Conservation (phyloP, 768 basidiomycete genomes). For the Tephrocybe sp. region DNA sequence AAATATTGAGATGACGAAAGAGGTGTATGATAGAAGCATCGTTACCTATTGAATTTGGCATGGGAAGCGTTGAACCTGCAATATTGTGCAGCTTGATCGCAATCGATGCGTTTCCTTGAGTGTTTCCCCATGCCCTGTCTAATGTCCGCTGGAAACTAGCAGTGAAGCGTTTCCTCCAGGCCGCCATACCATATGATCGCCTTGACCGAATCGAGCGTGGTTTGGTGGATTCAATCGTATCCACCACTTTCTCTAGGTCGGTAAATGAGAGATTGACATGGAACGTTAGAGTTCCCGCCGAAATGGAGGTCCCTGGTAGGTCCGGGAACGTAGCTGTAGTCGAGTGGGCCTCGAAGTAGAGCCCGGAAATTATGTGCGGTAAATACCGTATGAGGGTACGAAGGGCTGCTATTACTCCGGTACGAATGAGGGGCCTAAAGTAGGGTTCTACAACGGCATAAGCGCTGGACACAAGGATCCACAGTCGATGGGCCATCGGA, state of each 20-base stretch:
- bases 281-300: constrained; percentile 48
- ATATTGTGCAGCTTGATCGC: constrained; percentile 49
- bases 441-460: constrained; percentile 55
- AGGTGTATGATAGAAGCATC: constrained; percentile 5
- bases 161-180: constrained; percentile 63
- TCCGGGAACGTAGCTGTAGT: constrained; percentile 51
- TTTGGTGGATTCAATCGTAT: constrained; percentile 19
- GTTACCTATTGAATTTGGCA: constrained; percentile 29
- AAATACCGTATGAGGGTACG: constrained; percentile 63
- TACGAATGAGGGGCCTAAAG: constrained; percentile 61
- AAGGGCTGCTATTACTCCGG: constrained; percentile 51
- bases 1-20: background rate
- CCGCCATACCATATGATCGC: constrained; percentile 48
- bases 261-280: constrained; percentile 56
- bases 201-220: constrained; percentile 22
- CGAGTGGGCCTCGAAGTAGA: constrained; percentile 67
- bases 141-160: constrained; percentile 64
- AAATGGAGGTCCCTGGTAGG: constrained; percentile 51
- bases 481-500: constrained; percentile 39
- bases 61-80: constrained; percentile 34
- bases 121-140: constrained; percentile 67
- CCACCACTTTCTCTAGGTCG: constrained; percentile 41
- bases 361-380: constrained; percentile 64
- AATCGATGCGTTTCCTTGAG: constrained; percentile 55
- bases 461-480: constrained; percentile 36